A percentile compares a stretch with the other conserved stretches of the same genome.
Conservation (phyloP, 1,284 basidiomycete genomes). For the Sanghuangporus baumii region DNA sequence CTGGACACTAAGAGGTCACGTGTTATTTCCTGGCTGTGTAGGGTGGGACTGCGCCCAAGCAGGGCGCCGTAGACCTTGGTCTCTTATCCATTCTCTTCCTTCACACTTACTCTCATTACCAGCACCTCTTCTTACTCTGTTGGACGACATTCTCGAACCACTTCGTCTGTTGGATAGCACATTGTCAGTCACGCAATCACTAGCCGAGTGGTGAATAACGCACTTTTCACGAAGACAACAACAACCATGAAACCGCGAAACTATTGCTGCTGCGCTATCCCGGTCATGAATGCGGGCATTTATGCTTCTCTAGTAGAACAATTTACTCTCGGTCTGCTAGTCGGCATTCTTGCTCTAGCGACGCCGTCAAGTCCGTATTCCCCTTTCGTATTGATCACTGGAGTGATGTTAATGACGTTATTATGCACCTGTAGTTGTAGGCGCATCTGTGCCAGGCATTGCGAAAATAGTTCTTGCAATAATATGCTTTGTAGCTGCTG, state of each 20-base stretch:
- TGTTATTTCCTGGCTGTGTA: not conserved
- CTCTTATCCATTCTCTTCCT: not conserved
- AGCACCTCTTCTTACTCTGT: not conserved
- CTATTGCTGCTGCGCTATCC: constrained; percentile 81
- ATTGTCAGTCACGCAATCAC: not conserved
- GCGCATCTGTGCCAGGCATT: constrained; percentile 71
- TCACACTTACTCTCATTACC: not conserved
- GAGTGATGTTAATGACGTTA: constrained; percentile 13
- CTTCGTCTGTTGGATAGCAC: no score
- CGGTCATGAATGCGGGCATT: constrained; percentile 81
- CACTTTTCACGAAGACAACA: not conserved
- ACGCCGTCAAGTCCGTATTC: constrained; percentile 67
- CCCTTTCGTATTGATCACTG: not conserved
- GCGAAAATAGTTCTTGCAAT: constrained; percentile 71
- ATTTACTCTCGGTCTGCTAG: constrained; percentile 59
- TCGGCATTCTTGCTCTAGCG: constrained; percentile 71
- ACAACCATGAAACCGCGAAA: constrained; percentile 54
- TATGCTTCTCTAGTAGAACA: constrained; percentile 79
- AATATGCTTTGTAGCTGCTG: constrained; percentile 68
- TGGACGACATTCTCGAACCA: not conserved
- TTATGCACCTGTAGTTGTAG: constrained; percentile 58
- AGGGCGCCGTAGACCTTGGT: not conserved
- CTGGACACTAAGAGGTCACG: not conserved
- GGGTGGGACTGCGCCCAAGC: not conserved
- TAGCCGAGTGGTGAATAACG: not conserved